Percentiles rank a stretch among this genome's conserved stretches.
Evolutionary conservation across 164 flowering plant genomes (phyloP).

Genomic region (Echeveria elegans): DNA sequence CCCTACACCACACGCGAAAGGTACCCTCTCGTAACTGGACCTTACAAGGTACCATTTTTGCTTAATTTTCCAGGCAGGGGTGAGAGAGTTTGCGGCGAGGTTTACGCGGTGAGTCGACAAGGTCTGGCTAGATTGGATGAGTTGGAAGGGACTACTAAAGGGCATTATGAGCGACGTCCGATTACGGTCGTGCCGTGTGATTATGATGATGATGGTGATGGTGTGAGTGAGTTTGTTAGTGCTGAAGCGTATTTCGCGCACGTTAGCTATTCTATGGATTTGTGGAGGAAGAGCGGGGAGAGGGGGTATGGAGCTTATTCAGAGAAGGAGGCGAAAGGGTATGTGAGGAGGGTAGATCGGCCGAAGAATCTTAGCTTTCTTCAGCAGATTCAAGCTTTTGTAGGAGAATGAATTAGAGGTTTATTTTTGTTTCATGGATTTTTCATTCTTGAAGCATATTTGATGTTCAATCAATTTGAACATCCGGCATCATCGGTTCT

Average conservation of each 20-base stretch:
- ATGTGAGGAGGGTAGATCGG: slow-evolving; percentile 57
- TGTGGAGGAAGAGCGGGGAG: slow-evolving; percentile 65
- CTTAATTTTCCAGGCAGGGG: slow-evolving; percentile 62
- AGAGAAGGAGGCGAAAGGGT: slow-evolving; percentile 50
- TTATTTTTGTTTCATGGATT: background rate
- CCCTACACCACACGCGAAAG: slow-evolving; percentile 24
- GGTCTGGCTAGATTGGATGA: slow-evolving; percentile 57
- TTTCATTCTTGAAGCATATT: too few species aligned
- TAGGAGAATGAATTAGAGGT: slow-evolving; percentile 14
- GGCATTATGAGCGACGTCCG: slow-evolving; percentile 64
- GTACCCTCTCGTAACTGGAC: slow-evolving; percentile 85
- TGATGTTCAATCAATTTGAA: background rate
- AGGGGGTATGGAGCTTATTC: slow-evolving; percentile 38
- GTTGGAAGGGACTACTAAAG: slow-evolving; percentile 50
- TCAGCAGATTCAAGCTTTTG: slow-evolving; percentile 46
- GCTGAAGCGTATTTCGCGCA: slow-evolving; percentile 73
- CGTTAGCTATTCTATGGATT: slow-evolving; percentile 48
- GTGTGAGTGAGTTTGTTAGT: background rate
- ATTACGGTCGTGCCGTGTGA: slow-evolving; percentile 17
- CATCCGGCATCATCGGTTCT: too few species aligned
- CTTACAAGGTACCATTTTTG: slow-evolving; percentile 77
- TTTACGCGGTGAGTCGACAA: slow-evolving; percentile 56
- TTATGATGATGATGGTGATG: slow-evolving; percentile 10
- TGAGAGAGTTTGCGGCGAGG: slow-evolving; percentile 53
- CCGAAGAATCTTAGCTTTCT: slow-evolving; percentile 47